A percentile compares a stretch with the other conserved stretches of the same genome.
phyloP scores from a whole-genome alignment of 257 asterid genomes.

The Scutellaria minor region DNA sequence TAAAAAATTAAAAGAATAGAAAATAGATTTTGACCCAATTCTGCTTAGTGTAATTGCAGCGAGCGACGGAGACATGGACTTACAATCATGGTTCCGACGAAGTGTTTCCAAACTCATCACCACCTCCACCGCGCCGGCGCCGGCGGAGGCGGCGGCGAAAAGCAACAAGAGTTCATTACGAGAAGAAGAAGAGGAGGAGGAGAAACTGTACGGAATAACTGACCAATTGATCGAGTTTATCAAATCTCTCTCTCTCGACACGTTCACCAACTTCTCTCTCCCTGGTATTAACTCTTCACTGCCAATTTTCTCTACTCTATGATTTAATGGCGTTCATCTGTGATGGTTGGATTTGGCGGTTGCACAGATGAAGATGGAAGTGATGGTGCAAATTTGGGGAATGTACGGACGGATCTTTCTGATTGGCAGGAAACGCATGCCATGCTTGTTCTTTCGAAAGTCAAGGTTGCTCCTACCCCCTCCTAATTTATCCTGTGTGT shows the following conservation, averaged over 20 bases:
- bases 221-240: constrained; percentile 62
- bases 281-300: constrained; percentile 46
- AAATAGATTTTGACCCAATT: constrained; percentile 1
- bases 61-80: constrained; percentile 54
- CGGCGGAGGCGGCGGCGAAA: constrained; percentile 19
- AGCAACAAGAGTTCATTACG: constrained; percentile 7
- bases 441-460: constrained; percentile 70
- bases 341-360: constrained; percentile 28
- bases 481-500: too few relatives aligned
- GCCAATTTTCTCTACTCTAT: neutral
- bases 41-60: neutral
- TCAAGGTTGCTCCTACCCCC: constrained; percentile 54
- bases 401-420: constrained; percentile 68
- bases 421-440: constrained; percentile 94
- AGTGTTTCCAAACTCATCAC: constrained; percentile 51
- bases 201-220: constrained; percentile 65
- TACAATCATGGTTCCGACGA: constrained; percentile 74
- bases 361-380: constrained; percentile 57
- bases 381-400: constrained; percentile 46
- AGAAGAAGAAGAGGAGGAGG: constrained; percentile 46
- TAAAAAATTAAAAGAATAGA: too few relatives aligned
- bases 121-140: constrained; percentile 41
- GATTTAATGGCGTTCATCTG: neutral
- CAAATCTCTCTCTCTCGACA: constrained; percentile 70
- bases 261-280: constrained; percentile 67